phyloP scores from a whole-genome alignment of 1,284 basidiomycete species.

The Apiotrichum domesticum region DNA sequence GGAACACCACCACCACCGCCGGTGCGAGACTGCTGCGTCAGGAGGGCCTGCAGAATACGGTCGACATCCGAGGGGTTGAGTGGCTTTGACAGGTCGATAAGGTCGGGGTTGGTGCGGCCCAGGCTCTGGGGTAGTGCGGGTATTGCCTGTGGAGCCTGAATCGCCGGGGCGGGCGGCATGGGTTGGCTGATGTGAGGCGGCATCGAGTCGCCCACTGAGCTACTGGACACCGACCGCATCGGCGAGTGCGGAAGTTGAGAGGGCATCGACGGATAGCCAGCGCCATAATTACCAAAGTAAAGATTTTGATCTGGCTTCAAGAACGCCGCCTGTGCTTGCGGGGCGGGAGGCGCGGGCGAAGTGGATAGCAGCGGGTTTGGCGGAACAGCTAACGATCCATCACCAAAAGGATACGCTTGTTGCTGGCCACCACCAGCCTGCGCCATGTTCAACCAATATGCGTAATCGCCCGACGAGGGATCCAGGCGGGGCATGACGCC shows the following conservation, averaged over 20 bases:
- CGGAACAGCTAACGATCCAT: neutral
- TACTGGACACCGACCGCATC: neutral
- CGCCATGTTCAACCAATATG: slow-evolving; percentile 2
- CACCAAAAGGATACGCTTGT: neutral
- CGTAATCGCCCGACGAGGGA: neutral
- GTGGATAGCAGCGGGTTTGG: neutral
- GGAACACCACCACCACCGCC: neutral
- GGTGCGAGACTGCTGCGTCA: slow-evolving; percentile 23
- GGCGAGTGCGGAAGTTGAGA: neutral
- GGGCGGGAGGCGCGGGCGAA: neutral
- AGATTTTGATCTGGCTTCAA: neutral
- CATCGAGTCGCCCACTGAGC: too few relatives aligned
- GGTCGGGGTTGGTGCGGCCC: slow-evolving; percentile 20
- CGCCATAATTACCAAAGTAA: neutral
- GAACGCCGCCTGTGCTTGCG: neutral
- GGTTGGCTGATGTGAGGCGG: too few relatives aligned
- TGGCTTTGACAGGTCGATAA: slow-evolving; percentile 43
- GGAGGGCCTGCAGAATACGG: slow-evolving; percentile 37
- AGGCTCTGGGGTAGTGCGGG: too few relatives aligned
- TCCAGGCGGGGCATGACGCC: slow-evolving; percentile 5
- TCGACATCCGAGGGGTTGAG: slow-evolving; percentile 36
- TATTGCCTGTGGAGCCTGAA: too few relatives aligned
- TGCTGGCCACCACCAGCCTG: neutral
- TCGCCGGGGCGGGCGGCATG: too few relatives aligned
- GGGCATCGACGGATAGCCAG: neutral